Evolutionary conservation across 169 alveolate genomes (phyloP).

Genomic region (Blepharisma undulans): DNA sequence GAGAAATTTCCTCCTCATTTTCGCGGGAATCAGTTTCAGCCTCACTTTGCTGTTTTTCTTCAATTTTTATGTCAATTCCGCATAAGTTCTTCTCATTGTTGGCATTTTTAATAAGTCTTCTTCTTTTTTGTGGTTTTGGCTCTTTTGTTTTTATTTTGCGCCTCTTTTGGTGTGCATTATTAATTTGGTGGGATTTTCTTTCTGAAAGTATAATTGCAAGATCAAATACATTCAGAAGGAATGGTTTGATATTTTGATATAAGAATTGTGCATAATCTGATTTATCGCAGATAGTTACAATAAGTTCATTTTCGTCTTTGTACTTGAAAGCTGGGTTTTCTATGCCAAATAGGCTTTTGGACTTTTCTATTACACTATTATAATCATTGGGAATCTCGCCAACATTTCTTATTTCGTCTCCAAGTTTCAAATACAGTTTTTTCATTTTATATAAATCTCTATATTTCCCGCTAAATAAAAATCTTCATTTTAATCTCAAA

Average conservation of each 20-base stretch:
- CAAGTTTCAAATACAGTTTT: background rate
- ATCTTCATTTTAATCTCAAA: background rate
- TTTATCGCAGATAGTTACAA: background rate
- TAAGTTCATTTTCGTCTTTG: background rate
- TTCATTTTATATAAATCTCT: background rate
- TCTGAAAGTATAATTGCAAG: background rate
- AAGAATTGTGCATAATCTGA: background rate
- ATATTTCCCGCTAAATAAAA: background rate
- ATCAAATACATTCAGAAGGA: background rate
- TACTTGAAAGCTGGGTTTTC: background rate
- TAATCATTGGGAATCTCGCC: background rate
- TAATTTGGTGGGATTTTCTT: background rate
- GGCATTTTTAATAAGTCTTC: background rate
- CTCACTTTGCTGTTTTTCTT: background rate
- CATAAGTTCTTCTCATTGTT: too few species aligned
- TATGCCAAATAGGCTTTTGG: background rate
- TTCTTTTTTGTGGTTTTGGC: background rate
- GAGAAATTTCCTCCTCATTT: background rate
- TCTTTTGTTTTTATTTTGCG: background rate
- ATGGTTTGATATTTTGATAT: background rate
- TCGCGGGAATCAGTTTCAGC: background rate
- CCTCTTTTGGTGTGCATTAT: background rate
- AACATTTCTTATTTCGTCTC: background rate
- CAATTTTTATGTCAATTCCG: background rate
- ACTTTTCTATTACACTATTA: background rate